These are phyloP conservation scores for Pyrrhoderma noxium DNA, from an alignment of 1,284 basidiomycete genomes.

Conservation along the genomic window DNA sequence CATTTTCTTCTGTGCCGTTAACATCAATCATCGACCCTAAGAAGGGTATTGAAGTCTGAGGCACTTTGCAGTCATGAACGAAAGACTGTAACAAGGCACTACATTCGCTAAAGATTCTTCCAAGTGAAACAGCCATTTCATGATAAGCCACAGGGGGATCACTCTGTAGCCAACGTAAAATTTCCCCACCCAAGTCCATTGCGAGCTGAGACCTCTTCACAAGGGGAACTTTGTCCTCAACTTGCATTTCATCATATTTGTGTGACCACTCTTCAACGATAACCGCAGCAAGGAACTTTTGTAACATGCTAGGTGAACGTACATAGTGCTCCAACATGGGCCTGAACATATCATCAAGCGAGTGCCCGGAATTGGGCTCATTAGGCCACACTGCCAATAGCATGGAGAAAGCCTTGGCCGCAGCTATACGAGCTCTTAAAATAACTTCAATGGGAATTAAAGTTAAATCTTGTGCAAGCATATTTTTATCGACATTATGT, in stretches of 20 bases:
- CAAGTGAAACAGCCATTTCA: conserved; percentile 84
- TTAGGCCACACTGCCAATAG: conserved; percentile 64
- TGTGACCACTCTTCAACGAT: conserved; percentile 92
- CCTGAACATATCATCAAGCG: conserved; percentile 51
- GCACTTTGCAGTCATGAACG: conserved; percentile 78
- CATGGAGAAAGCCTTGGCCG: conserved; percentile 74
- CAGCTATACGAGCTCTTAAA: conserved; percentile 76
- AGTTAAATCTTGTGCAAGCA: conserved; percentile 87
- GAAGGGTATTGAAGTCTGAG: conserved; percentile 71
- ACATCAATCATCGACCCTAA: conserved; percentile 78
- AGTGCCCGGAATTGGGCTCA: conserved; percentile 2
- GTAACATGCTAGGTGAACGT: conserved; percentile 84
- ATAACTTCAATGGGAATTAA: conserved; percentile 77
- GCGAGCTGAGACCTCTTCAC: conserved; percentile 29
- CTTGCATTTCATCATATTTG: conserved; percentile 34
- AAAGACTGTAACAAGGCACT: conserved; percentile 77
- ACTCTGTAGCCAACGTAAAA: conserved; percentile 69
- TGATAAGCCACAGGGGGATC: conserved; percentile 77
- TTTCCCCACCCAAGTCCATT: conserved; percentile 55
- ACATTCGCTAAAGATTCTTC: conserved; percentile 78
- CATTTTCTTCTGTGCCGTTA: conserved; percentile 51
- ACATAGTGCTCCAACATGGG: conserved; percentile 75
- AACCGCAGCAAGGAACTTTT: conserved; percentile 79
- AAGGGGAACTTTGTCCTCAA: not conserved
- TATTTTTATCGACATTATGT: conserved; percentile 96